Evolutionary conservation across 2,329 filamentous ascomycete genomes (phyloP).

Genomic region (Sordariomycetes sp.): DNA sequence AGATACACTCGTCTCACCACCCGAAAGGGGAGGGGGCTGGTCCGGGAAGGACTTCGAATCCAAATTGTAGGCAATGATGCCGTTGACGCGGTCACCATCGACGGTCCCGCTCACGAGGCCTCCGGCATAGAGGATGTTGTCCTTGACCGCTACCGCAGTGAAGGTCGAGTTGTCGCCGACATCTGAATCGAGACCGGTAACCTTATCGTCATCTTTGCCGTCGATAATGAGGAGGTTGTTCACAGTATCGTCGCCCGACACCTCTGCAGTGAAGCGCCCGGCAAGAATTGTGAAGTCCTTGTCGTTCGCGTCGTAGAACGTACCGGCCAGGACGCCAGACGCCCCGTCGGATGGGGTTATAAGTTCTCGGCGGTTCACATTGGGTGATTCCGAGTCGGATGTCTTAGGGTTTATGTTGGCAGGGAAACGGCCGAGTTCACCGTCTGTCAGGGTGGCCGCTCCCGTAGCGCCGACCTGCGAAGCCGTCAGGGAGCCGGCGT

Average conservation of each 20-base stretch:
- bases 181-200: conserved; percentile 59
- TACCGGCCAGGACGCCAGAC: conserved; percentile 64
- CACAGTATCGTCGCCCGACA: conserved; percentile 57
- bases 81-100: conserved; percentile 51
- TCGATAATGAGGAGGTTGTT: conserved; percentile 79
- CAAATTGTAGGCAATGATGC: conserved; percentile 74
- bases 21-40: conserved; percentile 68
- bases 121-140: conserved; percentile 67
- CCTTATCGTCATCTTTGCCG: conserved; percentile 51
- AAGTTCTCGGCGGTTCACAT: conserved; percentile 35
- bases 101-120: conserved; percentile 67
- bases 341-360: conserved; percentile 25
- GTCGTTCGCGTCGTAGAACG: conserved; percentile 60
- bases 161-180: conserved; percentile 67
- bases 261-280: conserved; percentile 70
- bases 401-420: conserved; percentile 37
- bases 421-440: conserved; percentile 43
- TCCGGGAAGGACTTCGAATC: conserved; percentile 48
- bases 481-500: conserved; percentile 74
- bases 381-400: conserved; percentile 18
- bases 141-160: conserved; percentile 55
- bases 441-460: conserved; percentile 52
- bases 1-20: conserved; percentile 61
- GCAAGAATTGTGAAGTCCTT: conserved; percentile 80
- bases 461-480: conserved; percentile 64